These are phyloP conservation scores for Aquilaria malaccensis DNA, from an alignment of 345 rosid species.

Conservation along the genomic window DNA sequence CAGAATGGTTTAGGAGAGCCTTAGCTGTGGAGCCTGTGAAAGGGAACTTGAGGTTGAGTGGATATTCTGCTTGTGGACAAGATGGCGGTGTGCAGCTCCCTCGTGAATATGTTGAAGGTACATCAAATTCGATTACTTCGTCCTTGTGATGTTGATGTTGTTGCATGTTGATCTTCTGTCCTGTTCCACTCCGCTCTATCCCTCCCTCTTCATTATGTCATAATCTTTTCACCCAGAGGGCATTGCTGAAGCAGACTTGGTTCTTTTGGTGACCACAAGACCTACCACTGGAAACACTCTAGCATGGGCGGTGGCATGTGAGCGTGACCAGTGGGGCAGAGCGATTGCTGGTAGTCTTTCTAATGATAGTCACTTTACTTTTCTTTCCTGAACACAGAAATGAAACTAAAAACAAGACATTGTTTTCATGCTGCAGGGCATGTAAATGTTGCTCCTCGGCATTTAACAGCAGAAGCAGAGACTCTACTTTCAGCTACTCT, in stretches of 20 bases:
- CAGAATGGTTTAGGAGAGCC: slow-evolving; percentile 87
- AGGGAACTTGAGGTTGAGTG: slow-evolving; percentile 93
- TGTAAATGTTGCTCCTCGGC: slow-evolving; percentile 99
- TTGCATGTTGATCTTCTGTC: background rate
- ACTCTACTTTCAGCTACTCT: slow-evolving; percentile 96
- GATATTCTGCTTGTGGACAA: slow-evolving; percentile 99
- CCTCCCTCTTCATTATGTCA: background rate
- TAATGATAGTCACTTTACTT: background rate
- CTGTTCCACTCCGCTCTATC: background rate
- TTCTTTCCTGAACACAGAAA: slow-evolving; percentile 7
- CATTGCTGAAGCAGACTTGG: slow-evolving; percentile 85
- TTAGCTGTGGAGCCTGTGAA: slow-evolving; percentile 97
- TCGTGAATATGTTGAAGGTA: slow-evolving; percentile 90
- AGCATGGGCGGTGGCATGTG: slow-evolving; percentile 99
- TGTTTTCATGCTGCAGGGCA: slow-evolving; percentile 50
- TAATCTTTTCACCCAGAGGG: slow-evolving; percentile 50
- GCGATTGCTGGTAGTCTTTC: slow-evolving; percentile 80
- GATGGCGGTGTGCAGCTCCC: slow-evolving; percentile 99
- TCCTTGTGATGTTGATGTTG: slow-evolving; percentile 5
- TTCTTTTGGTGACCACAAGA: slow-evolving; percentile 93
- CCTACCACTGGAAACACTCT: slow-evolving; percentile 99
- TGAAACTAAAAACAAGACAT: slow-evolving; percentile 3
- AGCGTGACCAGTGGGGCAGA: slow-evolving; percentile 99
- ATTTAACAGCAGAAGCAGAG: slow-evolving; percentile 96
- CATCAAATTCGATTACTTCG: slow-evolving; percentile 6